A percentile compares a stretch with the other conserved stretches of the same genome.
phyloP scores from a whole-genome alignment of 352 stramenopile genomes.

The Phytophthora citrophthora region DNA sequence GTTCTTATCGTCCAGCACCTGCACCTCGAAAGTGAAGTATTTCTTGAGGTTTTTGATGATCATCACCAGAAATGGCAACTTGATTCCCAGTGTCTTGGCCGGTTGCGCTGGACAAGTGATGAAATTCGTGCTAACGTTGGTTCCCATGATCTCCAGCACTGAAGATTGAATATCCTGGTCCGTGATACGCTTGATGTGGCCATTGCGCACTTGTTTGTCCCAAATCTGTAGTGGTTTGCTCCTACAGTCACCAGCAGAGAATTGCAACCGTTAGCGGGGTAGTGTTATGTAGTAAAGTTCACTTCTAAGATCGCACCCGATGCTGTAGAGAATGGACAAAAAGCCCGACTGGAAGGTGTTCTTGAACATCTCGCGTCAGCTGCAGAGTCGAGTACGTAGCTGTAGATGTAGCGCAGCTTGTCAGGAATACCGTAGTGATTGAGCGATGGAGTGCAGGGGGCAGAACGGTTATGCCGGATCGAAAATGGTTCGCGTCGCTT shows the following conservation, averaged over 20 bases:
- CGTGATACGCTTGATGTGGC: slow-evolving; percentile 98
- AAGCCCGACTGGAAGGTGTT: slow-evolving; percentile 99
- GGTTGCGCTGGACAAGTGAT: slow-evolving; percentile 96
- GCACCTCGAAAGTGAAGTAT: slow-evolving; percentile 99
- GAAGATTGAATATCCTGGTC: slow-evolving; percentile 98
- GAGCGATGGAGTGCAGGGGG: no score
- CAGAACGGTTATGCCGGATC: no score
- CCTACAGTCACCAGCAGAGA: slow-evolving; percentile 36
- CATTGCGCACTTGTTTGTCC: slow-evolving; percentile 98
- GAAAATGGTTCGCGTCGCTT: no score
- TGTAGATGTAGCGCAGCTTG: not conserved
- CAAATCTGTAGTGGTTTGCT: slow-evolving; percentile 98
- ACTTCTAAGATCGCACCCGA: slow-evolving; percentile 67
- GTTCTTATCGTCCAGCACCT: slow-evolving; percentile 98
- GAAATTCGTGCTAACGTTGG: slow-evolving; percentile 98
- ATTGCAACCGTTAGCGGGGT: no score
- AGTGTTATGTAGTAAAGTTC: no score
- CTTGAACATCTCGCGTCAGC: slow-evolving; percentile 90
- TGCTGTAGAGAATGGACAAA: slow-evolving; percentile 98
- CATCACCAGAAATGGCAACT: slow-evolving; percentile 98
- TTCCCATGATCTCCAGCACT: slow-evolving; percentile 98
- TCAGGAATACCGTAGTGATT: not conserved
- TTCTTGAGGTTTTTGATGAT: slow-evolving; percentile 99
- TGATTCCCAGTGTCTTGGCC: slow-evolving; percentile 97
- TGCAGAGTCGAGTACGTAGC: not conserved